phyloP scores from a whole-genome alignment of 768 basidiomycete genomes.

The Lanmaoa rubissima region DNA sequence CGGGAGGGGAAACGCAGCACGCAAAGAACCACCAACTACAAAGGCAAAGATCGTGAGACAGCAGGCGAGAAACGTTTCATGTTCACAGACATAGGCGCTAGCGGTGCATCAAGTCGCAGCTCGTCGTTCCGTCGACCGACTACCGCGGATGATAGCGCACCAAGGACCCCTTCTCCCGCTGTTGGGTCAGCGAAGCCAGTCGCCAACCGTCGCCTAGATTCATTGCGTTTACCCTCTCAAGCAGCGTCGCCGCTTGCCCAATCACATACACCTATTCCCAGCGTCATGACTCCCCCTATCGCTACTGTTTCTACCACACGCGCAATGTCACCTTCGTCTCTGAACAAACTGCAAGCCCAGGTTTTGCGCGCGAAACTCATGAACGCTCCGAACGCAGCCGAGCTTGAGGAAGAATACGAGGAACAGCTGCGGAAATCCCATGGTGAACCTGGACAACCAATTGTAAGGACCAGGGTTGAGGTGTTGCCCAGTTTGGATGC shows the following conservation, averaged over 20 bases:
- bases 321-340: constrained; percentile 67
- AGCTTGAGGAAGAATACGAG: constrained; percentile 86
- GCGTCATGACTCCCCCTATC: constrained; percentile 77
- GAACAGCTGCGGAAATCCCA: constrained; percentile 52
- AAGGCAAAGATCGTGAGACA: constrained; percentile 37
- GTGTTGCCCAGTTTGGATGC: constrained; percentile 89
- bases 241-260: constrained; percentile 57
- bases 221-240: constrained; percentile 60
- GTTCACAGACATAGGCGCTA: constrained; percentile 64
- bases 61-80: constrained; percentile 55
- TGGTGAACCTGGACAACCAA: constrained; percentile 40
- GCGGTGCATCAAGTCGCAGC: constrained; percentile 73
- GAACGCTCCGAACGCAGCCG: constrained; percentile 70
- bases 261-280: constrained; percentile 82
- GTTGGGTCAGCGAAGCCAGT: constrained; percentile 29
- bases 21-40: constrained; percentile 35
- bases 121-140: constrained; percentile 87
- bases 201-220: constrained; percentile 54
- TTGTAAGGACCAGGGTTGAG: constrained; percentile 63
- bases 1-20: constrained; percentile 56
- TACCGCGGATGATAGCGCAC: constrained; percentile 50
- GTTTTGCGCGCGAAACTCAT: constrained; percentile 90
- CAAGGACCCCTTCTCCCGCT: constrained; percentile 55
- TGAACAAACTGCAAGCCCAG: constrained; percentile 92
- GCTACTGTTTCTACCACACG: constrained; percentile 36